These are phyloP conservation scores for Salvia rosmarinus DNA, from an alignment of 257 asterid species.

Conservation along the genomic window DNA sequence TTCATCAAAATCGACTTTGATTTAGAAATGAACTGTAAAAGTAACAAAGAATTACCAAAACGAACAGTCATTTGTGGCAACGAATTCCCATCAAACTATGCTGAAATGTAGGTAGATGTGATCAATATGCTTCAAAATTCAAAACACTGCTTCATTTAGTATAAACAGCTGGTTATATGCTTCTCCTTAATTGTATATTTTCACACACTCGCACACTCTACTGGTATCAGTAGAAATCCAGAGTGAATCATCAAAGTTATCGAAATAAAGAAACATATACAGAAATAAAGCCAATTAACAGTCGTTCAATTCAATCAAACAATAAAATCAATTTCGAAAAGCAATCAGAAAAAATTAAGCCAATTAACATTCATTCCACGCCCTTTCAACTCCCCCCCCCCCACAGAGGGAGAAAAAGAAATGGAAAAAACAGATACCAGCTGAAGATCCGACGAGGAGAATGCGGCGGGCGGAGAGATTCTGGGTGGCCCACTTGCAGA, in stretches of 20 bases:
- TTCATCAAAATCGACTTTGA: neutral
- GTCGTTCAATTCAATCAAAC: neutral
- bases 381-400: neutral
- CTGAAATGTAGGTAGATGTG: neutral
- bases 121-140: constrained; percentile 10
- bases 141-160: neutral
- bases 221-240: neutral
- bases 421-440: constrained; percentile 44
- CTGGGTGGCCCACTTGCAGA: constrained; percentile 66
- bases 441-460: constrained; percentile 79
- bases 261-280: neutral
- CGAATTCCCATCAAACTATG: neutral
- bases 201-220: neutral
- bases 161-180: too few species aligned
- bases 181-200: neutral
- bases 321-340: neutral
- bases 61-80: neutral
- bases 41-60: neutral
- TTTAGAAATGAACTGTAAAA: neutral
- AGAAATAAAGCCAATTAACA: neutral
- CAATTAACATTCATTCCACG: neutral
- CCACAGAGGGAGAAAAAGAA: neutral
- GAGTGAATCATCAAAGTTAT: neutral
- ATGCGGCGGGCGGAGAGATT: constrained; percentile 61
- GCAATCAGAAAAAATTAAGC: neutral